Evolutionary conservation across 805 yeast genomes (phyloP), one percentile per base, ranked within the genome.

Genomic region (Priceomyces melissophilus): DNA sequence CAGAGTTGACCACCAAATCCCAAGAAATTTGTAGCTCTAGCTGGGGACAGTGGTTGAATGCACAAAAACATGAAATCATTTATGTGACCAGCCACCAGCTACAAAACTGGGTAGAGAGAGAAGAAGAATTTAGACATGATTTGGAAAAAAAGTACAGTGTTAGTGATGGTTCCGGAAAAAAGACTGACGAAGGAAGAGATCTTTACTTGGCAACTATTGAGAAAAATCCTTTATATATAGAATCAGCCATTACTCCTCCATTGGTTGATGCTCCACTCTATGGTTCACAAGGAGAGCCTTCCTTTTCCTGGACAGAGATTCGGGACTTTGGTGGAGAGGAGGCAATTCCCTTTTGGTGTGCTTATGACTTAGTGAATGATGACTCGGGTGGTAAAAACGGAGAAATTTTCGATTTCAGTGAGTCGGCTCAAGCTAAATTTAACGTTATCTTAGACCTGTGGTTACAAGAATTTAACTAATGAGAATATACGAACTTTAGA

Each of bases 21-120:
- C 45, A 49, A 4, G 71, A 66, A 41, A 39, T 66, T 7, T 66
- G 71, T 43, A 63, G 69, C 10, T 46, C 67, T 11, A 63, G 69
- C 10, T 65, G 70, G 69, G 66, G 60, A 4, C 71, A 65, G 43
- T 32, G 62, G 2, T 49, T 48, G 32, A 64, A 52, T 15, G 42
- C 20, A 2, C 63, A 64, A 35, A 55, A 52, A 30, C 40, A 40
- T 32, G 43, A 51, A 2, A 44, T 66, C 23, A 28, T 63, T 8
- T 66, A 62, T 41, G 54, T 61, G 6, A 63, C 71, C 3, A 46
- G 61, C 3, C 67, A 63, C 43, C 71, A 66, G 43, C 48, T 64
- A n/a, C 65, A 65, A 36, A 62, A 61, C 32, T 55, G 57, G 50
- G 28, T 52, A 14, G 41, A 50, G 15, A 40, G 47, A 11, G 49